Conservation (phyloP, 768 basidiomycete species). For the Calocera cornea region DNA sequence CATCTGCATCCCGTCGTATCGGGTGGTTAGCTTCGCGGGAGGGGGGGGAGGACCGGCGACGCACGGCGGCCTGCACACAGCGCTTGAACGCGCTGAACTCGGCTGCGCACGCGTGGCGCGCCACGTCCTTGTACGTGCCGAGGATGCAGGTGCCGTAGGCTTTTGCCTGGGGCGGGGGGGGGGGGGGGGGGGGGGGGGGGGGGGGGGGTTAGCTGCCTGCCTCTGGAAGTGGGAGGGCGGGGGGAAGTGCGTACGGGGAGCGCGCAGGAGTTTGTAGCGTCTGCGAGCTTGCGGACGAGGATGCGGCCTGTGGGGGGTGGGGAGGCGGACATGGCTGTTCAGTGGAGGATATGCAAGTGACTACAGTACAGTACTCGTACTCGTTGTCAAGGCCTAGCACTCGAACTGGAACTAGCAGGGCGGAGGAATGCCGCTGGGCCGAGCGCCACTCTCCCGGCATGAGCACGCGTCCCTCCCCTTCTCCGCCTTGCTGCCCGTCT, state of each 20-base stretch:
- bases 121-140: conserved; percentile 68
- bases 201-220: conserved; percentile 34
- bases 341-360: too few relatives aligned
- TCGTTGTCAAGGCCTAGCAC: too few relatives aligned
- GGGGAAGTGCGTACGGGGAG: background rate
- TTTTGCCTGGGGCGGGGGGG: conserved; percentile 37
- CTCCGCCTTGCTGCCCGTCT: too few relatives aligned
- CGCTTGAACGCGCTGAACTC: conserved; percentile 75
- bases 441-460: too few relatives aligned
- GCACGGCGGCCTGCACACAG: conserved; percentile 67
- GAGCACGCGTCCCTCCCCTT: too few relatives aligned
- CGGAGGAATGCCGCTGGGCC: too few relatives aligned
- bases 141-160: conserved; percentile 83
- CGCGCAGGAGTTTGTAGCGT: background rate
- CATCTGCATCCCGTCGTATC: background rate
- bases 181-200: background rate
- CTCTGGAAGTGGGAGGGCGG: background rate
- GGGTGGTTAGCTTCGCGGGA: background rate
- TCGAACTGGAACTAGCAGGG: too few relatives aligned
- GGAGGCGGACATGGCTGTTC: background rate
- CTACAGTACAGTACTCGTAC: too few relatives aligned
- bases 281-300: background rate
- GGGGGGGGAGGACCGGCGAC: conserved; percentile 21
- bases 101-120: conserved; percentile 65
- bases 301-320: background rate